Evolutionary conservation across 495 filamentous ascomycete species (phyloP).

Genomic region (Aspergillus steynii): DNA sequence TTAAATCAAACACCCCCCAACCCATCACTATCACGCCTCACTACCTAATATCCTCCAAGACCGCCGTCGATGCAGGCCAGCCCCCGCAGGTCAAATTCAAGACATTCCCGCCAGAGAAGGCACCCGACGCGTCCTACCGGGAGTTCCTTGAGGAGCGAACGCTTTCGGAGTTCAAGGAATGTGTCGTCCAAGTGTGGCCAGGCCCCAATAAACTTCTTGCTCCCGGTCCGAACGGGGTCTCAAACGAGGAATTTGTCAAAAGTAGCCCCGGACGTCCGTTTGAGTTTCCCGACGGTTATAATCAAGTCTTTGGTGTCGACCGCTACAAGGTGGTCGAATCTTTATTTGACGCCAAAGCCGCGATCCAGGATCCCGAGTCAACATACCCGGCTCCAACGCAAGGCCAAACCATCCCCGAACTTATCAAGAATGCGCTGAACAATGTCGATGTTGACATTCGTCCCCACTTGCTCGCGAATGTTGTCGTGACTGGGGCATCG

Average conservation of each 20-base stretch:
- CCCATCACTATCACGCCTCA: slow-evolving; percentile 80
- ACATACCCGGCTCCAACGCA: slow-evolving; percentile 54
- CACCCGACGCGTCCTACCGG: slow-evolving; percentile 72
- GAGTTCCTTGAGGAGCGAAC: slow-evolving; percentile 88
- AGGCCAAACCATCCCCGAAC: slow-evolving; percentile 72
- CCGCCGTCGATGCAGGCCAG: slow-evolving; percentile 82
- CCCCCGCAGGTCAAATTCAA: slow-evolving; percentile 71
- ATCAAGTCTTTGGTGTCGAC: slow-evolving; percentile 88
- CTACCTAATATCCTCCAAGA: slow-evolving; percentile 83
- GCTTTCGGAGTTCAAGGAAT: slow-evolving; percentile 95
- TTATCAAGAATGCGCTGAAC: slow-evolving; percentile 74
- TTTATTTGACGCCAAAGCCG: slow-evolving; percentile 78
- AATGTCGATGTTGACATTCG: slow-evolving; percentile 87
- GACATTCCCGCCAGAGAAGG: slow-evolving; percentile 59
- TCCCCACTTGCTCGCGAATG: slow-evolving; percentile 77
- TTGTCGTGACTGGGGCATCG: slow-evolving; percentile 90
- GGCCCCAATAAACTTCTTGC: slow-evolving; percentile 69
- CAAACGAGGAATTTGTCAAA: slow-evolving; percentile 68
- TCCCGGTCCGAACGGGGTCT: slow-evolving; percentile 55
- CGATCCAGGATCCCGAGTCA: slow-evolving; percentile 43
- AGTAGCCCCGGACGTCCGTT: slow-evolving; percentile 75
- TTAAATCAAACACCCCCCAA: slow-evolving; percentile 68
- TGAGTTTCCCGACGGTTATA: slow-evolving; percentile 94
- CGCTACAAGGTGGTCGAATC: slow-evolving; percentile 83
- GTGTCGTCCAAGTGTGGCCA: slow-evolving; percentile 90